Conservation (phyloP, 2,329 filamentous ascomycete genomes). For the Septoria linicola region DNA sequence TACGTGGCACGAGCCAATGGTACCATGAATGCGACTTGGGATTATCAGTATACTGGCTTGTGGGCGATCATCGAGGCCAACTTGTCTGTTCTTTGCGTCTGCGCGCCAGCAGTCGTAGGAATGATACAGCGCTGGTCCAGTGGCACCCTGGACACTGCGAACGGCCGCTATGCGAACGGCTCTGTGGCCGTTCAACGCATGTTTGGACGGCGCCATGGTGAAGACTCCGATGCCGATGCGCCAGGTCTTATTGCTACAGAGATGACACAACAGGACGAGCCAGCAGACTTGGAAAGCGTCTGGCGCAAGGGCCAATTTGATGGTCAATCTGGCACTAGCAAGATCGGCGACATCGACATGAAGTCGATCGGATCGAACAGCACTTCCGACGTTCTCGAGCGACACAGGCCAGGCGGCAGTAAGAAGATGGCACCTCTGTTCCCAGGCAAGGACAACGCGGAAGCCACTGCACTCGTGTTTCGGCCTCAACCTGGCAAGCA, state of each 20-base stretch:
- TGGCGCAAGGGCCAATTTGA: conserved; percentile 12
- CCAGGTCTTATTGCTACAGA: conserved; percentile 16
- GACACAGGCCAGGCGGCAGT: conserved; percentile 3
- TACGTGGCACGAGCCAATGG: conserved; percentile 18
- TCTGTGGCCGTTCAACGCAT: conserved; percentile 14
- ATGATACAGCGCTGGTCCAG: conserved; percentile 18
- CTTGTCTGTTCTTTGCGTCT: conserved; percentile 26
- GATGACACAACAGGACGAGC: conserved; percentile 13
- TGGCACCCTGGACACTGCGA: conserved; percentile 6
- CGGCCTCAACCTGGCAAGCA: conserved; percentile 11
- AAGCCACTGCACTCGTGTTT: conserved; percentile 16
- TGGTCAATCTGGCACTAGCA: conserved; percentile 6
- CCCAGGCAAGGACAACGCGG: conserved; percentile 5
- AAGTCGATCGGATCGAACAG: conserved; percentile 15
- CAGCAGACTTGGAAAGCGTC: conserved; percentile 15
- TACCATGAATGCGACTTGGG: conserved; percentile 23
- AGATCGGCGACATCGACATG: conserved; percentile 12
- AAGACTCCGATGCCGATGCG: conserved; percentile 12
- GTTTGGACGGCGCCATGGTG: conserved; percentile 4
- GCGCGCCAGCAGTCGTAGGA: conserved; percentile 23
- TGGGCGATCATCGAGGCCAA: conserved; percentile 28
- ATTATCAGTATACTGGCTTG: conserved; percentile 23
- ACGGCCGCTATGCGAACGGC: conserved; percentile 13
- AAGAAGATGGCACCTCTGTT: conserved; percentile 12
- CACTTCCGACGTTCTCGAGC: conserved; percentile 14